A percentile compares a stretch with the other conserved stretches of the same genome.
Conservation (phyloP, 176 grass and related monocot genomes). For the Hordeum marinum region DNA sequence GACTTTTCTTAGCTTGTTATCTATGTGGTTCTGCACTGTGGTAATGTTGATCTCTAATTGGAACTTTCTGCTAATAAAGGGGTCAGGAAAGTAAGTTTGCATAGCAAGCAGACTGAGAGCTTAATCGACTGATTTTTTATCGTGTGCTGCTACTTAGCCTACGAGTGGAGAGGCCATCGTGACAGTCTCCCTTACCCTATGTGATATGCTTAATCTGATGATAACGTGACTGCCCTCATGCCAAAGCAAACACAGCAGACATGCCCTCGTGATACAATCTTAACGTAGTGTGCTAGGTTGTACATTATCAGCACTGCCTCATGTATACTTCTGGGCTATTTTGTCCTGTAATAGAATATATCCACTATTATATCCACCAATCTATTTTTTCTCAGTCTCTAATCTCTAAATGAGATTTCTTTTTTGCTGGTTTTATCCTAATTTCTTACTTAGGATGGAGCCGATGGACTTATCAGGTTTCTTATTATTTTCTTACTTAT, state of each 20-base stretch:
- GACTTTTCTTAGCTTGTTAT: not conserved
- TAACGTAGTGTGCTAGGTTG: not conserved
- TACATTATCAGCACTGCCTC: not conserved
- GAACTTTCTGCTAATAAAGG: not conserved
- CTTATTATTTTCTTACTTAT: constrained; percentile 12
- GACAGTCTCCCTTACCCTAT: not conserved
- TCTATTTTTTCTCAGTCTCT: not conserved
- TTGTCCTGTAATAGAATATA: not conserved
- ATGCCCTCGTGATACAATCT: not conserved
- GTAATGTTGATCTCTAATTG: not conserved
- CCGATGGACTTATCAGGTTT: no score
- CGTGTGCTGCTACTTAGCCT: not conserved
- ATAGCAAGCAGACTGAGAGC: not conserved
- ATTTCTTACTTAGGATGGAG: no score
- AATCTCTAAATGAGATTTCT: not conserved
- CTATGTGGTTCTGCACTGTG: not conserved
- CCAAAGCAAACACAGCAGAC: not conserved
- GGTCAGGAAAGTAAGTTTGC: not conserved
- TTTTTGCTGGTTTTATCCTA: constrained; percentile 14
- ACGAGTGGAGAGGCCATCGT: not conserved
- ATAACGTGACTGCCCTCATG: not conserved
- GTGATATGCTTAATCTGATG: not conserved
- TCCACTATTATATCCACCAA: constrained; percentile 10
- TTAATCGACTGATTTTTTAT: not conserved
- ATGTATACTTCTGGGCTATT: not conserved